Evolutionary conservation across 2,329 filamentous ascomycete genomes (phyloP).

Genomic region (Emericellopsis cladophorae): DNA sequence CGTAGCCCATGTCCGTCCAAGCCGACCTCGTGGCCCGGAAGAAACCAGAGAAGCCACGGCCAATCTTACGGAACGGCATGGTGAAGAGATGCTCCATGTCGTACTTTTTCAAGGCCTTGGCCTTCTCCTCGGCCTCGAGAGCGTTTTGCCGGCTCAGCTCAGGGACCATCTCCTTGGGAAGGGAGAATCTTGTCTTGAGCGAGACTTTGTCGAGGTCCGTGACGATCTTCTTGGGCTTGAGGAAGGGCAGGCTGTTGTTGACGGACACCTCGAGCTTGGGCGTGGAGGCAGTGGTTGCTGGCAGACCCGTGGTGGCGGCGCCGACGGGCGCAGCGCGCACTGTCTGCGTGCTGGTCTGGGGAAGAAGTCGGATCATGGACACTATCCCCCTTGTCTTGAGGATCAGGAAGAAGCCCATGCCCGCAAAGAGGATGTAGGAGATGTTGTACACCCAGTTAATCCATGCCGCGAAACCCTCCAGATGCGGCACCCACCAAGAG

Average conservation of each 20-base stretch:
- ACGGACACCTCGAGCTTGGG: conserved; percentile 40
- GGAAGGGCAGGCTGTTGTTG: conserved; percentile 34
- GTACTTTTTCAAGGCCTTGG: conserved; percentile 26
- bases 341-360: conserved; percentile 10
- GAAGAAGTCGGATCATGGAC: conserved; percentile 42
- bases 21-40: conserved; percentile 34
- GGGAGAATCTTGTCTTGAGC: conserved; percentile 23
- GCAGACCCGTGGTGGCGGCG: conserved; percentile 5
- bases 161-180: conserved; percentile 23
- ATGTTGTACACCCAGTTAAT: conserved; percentile 43
- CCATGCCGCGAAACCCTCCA: conserved; percentile 37
- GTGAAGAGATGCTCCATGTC: conserved; percentile 44
- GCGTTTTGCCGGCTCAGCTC: conserved; percentile 16
- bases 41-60: conserved; percentile 24
- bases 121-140: conserved; percentile 18
- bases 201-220: conserved; percentile 19
- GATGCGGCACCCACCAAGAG: conserved; percentile 29
- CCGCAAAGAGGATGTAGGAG: conserved; percentile 46
- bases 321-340: conserved; percentile 4
- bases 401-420: conserved; percentile 47
- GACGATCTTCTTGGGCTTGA: conserved; percentile 28
- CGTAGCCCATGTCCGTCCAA: conserved; percentile 44
- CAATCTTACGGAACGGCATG: conserved; percentile 40
- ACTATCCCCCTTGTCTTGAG: conserved; percentile 45
- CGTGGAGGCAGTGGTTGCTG: conserved; percentile 6